phyloP scores from a whole-genome alignment of 2,329 filamentous ascomycete species.

The Fusarium nematophilum region DNA sequence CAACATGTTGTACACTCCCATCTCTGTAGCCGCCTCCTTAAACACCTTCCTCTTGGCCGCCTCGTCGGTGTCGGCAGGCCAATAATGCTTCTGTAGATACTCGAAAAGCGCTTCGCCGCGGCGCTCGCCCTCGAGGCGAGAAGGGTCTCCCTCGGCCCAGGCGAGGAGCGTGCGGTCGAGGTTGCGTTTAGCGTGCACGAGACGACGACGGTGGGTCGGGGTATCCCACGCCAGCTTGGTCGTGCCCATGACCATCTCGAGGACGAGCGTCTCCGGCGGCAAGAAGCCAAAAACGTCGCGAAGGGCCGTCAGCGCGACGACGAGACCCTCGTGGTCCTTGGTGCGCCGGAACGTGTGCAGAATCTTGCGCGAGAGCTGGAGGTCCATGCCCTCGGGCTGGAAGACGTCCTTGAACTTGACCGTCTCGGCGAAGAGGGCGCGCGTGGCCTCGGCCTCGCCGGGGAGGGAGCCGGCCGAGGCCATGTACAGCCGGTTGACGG shows the following conservation, averaged over 20 bases:
- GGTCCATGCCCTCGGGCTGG: slow-evolving; percentile 55
- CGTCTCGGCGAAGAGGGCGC: slow-evolving; percentile 60
- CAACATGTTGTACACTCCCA: slow-evolving; percentile 56
- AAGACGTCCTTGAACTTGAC: slow-evolving; percentile 62
- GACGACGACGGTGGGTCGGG: slow-evolving; percentile 52
- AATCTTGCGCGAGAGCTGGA: slow-evolving; percentile 61
- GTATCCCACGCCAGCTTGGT: slow-evolving; percentile 58
- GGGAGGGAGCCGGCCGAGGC: slow-evolving; percentile 45
- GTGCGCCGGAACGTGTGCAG: slow-evolving; percentile 63
- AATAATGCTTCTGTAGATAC: slow-evolving; percentile 55
- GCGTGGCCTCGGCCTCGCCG: slow-evolving; percentile 49
- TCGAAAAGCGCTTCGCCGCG: slow-evolving; percentile 55
- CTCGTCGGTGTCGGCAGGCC: slow-evolving; percentile 44
- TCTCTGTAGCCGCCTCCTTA: slow-evolving; percentile 52
- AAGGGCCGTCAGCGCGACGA: slow-evolving; percentile 59
- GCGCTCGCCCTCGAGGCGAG: slow-evolving; percentile 50
- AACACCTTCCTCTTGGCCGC: slow-evolving; percentile 43
- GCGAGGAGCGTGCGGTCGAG: slow-evolving; percentile 54
- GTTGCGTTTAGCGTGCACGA: slow-evolving; percentile 56
- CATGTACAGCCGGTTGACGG: slow-evolving; percentile 60
- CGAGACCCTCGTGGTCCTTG: slow-evolving; percentile 56
- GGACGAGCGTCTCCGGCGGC: slow-evolving; percentile 57
- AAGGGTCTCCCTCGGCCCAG: slow-evolving; percentile 45
- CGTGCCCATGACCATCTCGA: slow-evolving; percentile 60
- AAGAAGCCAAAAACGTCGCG: slow-evolving; percentile 57